These are phyloP conservation scores for Mycena alexandri DNA, from an alignment of 768 basidiomycete species.

Conservation along the genomic window DNA sequence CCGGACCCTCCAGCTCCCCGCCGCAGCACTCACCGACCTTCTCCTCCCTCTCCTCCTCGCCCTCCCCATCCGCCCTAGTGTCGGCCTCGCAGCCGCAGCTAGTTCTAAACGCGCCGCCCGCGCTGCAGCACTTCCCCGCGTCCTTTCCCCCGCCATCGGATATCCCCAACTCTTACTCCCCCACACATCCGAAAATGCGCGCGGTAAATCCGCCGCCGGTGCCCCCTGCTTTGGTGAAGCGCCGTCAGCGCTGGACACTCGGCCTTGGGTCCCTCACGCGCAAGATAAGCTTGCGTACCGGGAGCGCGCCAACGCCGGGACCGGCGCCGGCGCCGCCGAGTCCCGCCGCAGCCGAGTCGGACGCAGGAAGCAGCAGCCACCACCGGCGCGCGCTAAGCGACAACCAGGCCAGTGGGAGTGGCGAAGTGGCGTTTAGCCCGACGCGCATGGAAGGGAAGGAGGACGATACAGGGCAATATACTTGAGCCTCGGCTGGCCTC, in stretches of 20 bases:
- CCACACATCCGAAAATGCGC: conserved; percentile 39
- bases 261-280: conserved; percentile 28
- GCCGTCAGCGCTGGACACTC: conserved; percentile 34
- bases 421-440: neutral
- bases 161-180: conserved; percentile 31
- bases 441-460: neutral
- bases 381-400: conserved; percentile 23
- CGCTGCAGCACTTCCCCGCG: conserved; percentile 33
- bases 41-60: conserved; percentile 27
- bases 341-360: neutral
- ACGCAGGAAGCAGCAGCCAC: neutral
- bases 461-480: conserved; percentile 17
- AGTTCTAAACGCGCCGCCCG: conserved; percentile 27
- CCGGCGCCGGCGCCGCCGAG: too few relatives aligned
- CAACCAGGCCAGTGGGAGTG: conserved; percentile 13
- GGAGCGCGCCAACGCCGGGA: conserved; percentile 12
- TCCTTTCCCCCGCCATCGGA: conserved; percentile 34
- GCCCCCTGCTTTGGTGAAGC: conserved; percentile 33
- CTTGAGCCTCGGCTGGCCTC: neutral
- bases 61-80: conserved; percentile 19
- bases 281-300: conserved; percentile 30
- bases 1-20: neutral
- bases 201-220: conserved; percentile 33
- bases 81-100: conserved; percentile 36
- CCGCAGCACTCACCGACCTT: conserved; percentile 31